Evolutionary conservation across 1,139 yeast genomes (phyloP), one percentile per base, ranked within the genome.

Genomic region (Hansenula lynferdii): DNA sequence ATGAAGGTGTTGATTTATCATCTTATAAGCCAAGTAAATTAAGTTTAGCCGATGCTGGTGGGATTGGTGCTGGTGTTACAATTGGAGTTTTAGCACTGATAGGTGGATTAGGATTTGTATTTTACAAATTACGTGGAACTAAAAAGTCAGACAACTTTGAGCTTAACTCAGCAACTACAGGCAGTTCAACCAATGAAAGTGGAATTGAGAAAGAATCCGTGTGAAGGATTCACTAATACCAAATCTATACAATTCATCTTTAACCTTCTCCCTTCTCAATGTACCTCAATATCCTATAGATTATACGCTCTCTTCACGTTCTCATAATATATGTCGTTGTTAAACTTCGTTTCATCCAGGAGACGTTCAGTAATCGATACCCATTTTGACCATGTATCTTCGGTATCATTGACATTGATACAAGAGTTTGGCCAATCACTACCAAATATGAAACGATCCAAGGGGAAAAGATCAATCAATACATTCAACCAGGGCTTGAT

Each of bases 51-150:
- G 71, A 45, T 30, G 74, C 72, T 24, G 73, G 73, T 42, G 74
- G 74, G 41, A 67, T 69, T 44, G 74, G 74, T 37, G 74, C 74
- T n/a, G 74, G 72, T 50, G 69, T 65, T 32, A 69, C 73, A 19
- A 50, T 69, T 37, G 69, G 66, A 40, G 72, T 65, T 6, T 47
- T 65, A 44, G 44, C 59, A 20, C 26, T 48, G 7, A 4, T 45
- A 10, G 47, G 45, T 35, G 45, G 38, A n/a, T 25, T 37, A 7
- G 20, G 15, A 7, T 28, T 15, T 15, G 6, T 22, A 8, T 15
- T 30, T 3, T 15, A n/a, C 15, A 22, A 12, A 12, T 7, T 22
- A 9, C 24, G 24, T 22, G 24, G 24, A 7, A 12, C 12, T 6
- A 9, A 22, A 22, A 9, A 9, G 8, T 22, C 24, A 22, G 5